Conservation (phyloP, 2,329 filamentous ascomycete genomes). For the Orbilia blumenaviensis region DNA sequence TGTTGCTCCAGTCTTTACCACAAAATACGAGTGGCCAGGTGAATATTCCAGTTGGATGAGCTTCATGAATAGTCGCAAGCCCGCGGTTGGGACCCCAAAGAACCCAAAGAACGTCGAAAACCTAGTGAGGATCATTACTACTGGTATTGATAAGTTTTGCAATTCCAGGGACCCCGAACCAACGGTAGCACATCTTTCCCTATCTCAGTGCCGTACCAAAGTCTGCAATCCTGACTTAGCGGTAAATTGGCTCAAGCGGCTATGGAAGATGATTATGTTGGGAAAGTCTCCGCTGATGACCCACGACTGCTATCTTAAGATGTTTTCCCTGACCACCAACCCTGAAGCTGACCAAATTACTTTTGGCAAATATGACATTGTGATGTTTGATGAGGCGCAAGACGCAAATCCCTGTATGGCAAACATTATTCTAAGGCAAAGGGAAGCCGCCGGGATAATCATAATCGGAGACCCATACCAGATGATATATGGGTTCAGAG, state of each 20-base stretch:
- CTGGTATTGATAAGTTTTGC: conserved; percentile 45
- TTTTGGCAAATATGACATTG: conserved; percentile 54
- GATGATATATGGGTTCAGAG: conserved; percentile 56
- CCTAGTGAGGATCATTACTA: conserved; percentile 37
- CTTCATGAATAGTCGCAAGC: not conserved
- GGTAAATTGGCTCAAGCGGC: conserved; percentile 22
- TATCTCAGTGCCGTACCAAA: conserved; percentile 36
- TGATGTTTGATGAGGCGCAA: conserved; percentile 57
- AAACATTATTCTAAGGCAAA: conserved; percentile 55
- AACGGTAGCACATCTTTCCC: conserved; percentile 23
- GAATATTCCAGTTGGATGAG: not conserved
- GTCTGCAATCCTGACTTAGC: conserved; percentile 48
- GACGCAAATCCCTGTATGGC: conserved; percentile 55
- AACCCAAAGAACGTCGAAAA: conserved; percentile 44
- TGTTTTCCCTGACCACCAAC: conserved; percentile 48
- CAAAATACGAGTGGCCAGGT: conserved; percentile 30
- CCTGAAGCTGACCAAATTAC: conserved; percentile 39
- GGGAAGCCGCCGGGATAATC: conserved; percentile 50
- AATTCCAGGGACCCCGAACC: conserved; percentile 35
- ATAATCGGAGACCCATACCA: conserved; percentile 57
- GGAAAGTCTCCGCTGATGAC: conserved; percentile 48
- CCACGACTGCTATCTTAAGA: conserved; percentile 56
- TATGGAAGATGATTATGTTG: conserved; percentile 52
- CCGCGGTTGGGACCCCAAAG: conserved; percentile 17
- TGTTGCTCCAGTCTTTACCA: conserved; percentile 36